A percentile compares a stretch with the other conserved stretches of the same genome.
phyloP scores from a whole-genome alignment of 305 asterid species.

The Petunia hybrid region DNA sequence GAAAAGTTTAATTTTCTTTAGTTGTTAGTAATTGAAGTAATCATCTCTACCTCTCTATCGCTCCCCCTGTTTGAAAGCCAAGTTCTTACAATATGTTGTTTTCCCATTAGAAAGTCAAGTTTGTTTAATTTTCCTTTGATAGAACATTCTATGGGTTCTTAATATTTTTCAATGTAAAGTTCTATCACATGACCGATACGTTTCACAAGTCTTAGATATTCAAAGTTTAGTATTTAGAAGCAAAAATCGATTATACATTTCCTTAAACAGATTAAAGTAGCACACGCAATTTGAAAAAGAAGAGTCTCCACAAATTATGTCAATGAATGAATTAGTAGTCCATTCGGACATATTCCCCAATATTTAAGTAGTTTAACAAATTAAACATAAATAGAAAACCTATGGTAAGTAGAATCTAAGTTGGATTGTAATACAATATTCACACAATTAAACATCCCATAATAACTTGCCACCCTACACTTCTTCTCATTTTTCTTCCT shows the following conservation, averaged over 20 bases:
- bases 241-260: too few species aligned
- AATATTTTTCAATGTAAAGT: too few species aligned
- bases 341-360: not conserved
- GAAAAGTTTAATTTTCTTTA: too few species aligned
- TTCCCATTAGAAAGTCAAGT: not conserved
- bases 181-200: not conserved
- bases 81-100: too few species aligned
- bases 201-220: not conserved
- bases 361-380: not conserved
- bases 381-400: not conserved
- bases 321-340: not conserved
- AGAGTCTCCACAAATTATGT: not conserved
- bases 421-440: not conserved
- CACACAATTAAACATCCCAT: not conserved
- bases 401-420: not conserved
- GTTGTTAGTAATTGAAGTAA: too few species aligned
- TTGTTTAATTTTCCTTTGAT: too few species aligned
- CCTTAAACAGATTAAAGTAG: not conserved
- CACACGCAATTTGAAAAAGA: slow-evolving; percentile 15
- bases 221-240: too few species aligned
- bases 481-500: too few species aligned
- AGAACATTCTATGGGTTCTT: not conserved
- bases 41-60: too few species aligned
- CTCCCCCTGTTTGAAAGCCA: too few species aligned
- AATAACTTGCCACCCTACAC: too few species aligned